A percentile compares a stretch with the other conserved stretches of the same genome.
Evolutionary conservation across 164 flowering plant genomes (phyloP).

Genomic region (Umbilicus rupestris): DNA sequence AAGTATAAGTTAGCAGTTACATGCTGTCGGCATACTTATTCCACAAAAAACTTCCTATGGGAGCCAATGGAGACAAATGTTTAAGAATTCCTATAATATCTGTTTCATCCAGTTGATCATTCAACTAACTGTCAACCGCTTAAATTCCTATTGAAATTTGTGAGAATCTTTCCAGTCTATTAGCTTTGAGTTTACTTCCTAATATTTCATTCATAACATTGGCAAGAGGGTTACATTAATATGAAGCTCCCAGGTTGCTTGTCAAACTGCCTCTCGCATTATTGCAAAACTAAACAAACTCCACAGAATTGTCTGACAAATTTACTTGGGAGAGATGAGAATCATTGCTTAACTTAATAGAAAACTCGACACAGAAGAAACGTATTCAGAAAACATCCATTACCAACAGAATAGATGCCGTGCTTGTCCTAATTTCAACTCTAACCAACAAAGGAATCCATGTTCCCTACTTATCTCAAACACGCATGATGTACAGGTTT

Average conservation of each 20-base stretch:
- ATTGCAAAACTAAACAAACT: not conserved
- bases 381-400: not conserved
- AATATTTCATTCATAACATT: not conserved
- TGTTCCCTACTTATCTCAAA: not conserved
- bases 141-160: not conserved
- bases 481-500: not conserved
- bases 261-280: not conserved
- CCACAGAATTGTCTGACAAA: not conserved
- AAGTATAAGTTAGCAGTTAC: not conserved
- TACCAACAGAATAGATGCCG: not conserved
- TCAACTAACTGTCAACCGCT: not conserved
- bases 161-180: not conserved
- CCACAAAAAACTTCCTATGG: not conserved
- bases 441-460: not conserved
- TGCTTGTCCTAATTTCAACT: not conserved
- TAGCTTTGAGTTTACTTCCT: not conserved
- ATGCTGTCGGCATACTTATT: not conserved
- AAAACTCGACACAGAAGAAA: not conserved
- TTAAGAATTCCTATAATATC: not conserved
- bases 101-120: not conserved
- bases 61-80: not conserved
- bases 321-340: not conserved
- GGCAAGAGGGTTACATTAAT: not conserved
- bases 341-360: not conserved
- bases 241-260: not conserved